Conservation (phyloP, 2,329 filamentous ascomycete genomes). For the Alternaria arbusti region DNA sequence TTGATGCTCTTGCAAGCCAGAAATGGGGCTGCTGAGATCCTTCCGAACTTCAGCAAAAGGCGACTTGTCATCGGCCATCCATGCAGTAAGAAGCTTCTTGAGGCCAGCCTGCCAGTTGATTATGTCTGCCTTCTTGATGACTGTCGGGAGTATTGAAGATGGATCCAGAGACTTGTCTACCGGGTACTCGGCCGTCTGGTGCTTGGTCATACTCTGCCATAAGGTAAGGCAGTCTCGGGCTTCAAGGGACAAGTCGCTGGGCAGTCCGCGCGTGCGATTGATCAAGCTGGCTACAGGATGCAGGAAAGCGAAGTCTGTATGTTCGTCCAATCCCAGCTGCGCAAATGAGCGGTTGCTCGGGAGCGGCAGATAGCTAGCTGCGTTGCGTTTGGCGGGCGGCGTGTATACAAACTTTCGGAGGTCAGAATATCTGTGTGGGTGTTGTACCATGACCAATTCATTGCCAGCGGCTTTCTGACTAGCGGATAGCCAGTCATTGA, state of each 20-base stretch:
- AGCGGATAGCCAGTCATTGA: slow-evolving; percentile 70
- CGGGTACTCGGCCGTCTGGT: slow-evolving; percentile 59
- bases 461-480: slow-evolving; percentile 69
- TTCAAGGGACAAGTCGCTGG: slow-evolving; percentile 73
- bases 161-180: slow-evolving; percentile 61
- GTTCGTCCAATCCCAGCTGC: slow-evolving; percentile 57
- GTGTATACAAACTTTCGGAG: slow-evolving; percentile 75
- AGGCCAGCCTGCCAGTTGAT: slow-evolving; percentile 68
- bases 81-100: slow-evolving; percentile 64
- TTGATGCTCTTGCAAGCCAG: slow-evolving; percentile 10
- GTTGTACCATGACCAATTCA: slow-evolving; percentile 71
- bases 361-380: slow-evolving; percentile 60
- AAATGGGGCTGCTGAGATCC: slow-evolving; percentile 46
- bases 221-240: slow-evolving; percentile 72
- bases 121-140: slow-evolving; percentile 70
- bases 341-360: slow-evolving; percentile 38
- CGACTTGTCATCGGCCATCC: slow-evolving; percentile 64
- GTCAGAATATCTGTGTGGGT: slow-evolving; percentile 75
- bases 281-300: slow-evolving; percentile 71
- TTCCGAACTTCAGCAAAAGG: slow-evolving; percentile 60
- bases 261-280: slow-evolving; percentile 66
- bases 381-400: slow-evolving; percentile 49
- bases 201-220: slow-evolving; percentile 68
- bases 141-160: slow-evolving; percentile 55
- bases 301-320: slow-evolving; percentile 63